Percentiles rank a stretch among this genome's conserved stretches.
Evolutionary conservation across 768 basidiomycete species (phyloP).

Genomic region (Panaeolus cyanescens): DNA sequence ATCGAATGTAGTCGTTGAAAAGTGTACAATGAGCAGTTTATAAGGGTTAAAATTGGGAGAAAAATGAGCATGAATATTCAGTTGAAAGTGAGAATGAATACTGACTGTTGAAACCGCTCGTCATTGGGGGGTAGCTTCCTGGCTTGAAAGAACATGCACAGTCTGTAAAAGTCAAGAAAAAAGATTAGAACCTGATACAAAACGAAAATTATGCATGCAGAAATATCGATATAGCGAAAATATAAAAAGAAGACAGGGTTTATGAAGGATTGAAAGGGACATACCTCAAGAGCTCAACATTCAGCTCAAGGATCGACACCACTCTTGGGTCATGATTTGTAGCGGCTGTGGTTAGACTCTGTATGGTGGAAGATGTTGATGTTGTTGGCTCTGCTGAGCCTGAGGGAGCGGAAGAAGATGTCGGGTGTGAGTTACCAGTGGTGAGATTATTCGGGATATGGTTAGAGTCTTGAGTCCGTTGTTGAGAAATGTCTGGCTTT

Average conservation of each 20-base stretch:
- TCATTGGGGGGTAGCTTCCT: slow-evolving; percentile 51
- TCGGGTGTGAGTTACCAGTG: background rate
- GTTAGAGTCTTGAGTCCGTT: background rate
- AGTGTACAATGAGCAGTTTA: background rate
- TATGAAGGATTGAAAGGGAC: slow-evolving; percentile 18
- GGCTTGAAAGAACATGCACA: slow-evolving; percentile 61
- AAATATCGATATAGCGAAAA: background rate
- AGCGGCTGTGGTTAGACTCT: slow-evolving; percentile 21
- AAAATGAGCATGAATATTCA: slow-evolving; percentile 15
- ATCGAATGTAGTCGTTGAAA: background rate
- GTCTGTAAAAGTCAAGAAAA: slow-evolving; percentile 34
- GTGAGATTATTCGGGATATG: background rate
- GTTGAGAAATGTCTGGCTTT: background rate
- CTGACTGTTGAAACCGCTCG: slow-evolving; percentile 59
- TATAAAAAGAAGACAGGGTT: slow-evolving; percentile 5
- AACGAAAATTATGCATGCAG: background rate
- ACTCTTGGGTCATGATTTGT: slow-evolving; percentile 52
- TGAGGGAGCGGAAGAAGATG: background rate
- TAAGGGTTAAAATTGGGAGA: slow-evolving; percentile 6
- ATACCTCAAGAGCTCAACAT: slow-evolving; percentile 70
- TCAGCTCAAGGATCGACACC: slow-evolving; percentile 63
- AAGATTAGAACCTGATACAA: background rate
- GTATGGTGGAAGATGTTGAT: slow-evolving; percentile 14
- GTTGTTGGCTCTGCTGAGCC: slow-evolving; percentile 14
- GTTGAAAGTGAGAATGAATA: slow-evolving; percentile 14